Conservation (phyloP, 345 rosid species). For the Excoecaria cochinchinensis region DNA sequence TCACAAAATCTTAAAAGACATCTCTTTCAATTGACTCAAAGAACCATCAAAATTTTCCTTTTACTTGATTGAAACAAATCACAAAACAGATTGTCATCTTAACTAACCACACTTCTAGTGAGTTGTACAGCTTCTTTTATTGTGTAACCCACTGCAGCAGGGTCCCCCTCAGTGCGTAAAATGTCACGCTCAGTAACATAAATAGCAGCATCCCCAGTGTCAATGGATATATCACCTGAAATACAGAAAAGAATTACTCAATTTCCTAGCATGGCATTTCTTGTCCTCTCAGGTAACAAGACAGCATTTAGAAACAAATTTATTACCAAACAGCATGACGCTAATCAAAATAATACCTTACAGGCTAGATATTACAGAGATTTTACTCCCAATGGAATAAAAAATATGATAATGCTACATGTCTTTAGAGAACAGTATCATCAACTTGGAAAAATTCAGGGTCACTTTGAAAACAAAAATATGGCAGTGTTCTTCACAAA, state of each 20-base stretch:
- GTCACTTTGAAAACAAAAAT: background rate
- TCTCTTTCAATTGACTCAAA: no score
- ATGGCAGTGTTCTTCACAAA: background rate
- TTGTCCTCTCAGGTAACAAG: background rate
- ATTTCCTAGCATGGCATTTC: background rate
- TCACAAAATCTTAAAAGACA: background rate
- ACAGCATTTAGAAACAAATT: background rate
- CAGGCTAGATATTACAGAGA: background rate
- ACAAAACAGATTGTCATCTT: background rate
- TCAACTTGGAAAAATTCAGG: background rate
- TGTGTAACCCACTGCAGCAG: constrained; percentile 84
- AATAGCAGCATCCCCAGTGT: constrained; percentile 30
- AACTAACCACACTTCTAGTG: constrained; percentile 77
- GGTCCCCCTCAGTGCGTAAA: constrained; percentile 89
- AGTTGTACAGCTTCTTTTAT: constrained; percentile 81
- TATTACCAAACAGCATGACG: background rate
- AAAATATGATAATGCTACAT: background rate
- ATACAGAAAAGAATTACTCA: constrained; percentile 7
- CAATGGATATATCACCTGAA: constrained; percentile 42
- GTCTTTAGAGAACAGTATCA: background rate
- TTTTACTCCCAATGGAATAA: background rate
- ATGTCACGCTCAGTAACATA: constrained; percentile 69
- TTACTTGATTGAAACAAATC: constrained; percentile 7
- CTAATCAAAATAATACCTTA: background rate
- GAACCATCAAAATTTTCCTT: background rate